These are phyloP conservation scores for Phytophthora syringae DNA, from an alignment of 352 stramenopile genomes.

Conservation along the genomic window DNA sequence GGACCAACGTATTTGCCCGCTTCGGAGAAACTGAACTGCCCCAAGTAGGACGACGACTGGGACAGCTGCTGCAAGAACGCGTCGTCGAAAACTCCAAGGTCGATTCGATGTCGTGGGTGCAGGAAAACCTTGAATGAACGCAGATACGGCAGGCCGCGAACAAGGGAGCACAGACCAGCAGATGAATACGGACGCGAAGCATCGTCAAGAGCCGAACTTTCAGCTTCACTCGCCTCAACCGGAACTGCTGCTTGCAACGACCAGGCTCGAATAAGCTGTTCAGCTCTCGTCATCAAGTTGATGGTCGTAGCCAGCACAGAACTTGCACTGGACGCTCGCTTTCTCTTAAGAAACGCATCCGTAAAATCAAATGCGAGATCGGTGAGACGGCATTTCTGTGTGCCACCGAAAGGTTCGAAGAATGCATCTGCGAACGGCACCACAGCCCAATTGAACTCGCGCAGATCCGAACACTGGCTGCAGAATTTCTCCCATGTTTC, in stretches of 20 bases:
- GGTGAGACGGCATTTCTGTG: conserved; percentile 47
- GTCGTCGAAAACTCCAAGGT: conserved; percentile 51
- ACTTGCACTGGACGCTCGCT: conserved; percentile 11
- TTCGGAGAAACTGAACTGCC: conserved; percentile 43
- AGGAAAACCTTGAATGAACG: conserved; percentile 44
- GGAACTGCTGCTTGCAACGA: conserved; percentile 15
- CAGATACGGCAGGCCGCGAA: conserved; percentile 43
- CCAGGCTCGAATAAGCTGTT: conserved; percentile 27
- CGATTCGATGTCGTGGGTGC: conserved; percentile 42
- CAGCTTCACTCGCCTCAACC: conserved; percentile 9
- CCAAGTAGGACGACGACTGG: conserved; percentile 34
- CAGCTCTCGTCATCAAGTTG: conserved; percentile 22
- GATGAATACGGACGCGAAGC: conserved; percentile 37
- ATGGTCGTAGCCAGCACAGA: conserved; percentile 9
- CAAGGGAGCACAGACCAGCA: conserved; percentile 38
- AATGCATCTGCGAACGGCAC: conserved; percentile 60
- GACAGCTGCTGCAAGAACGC: conserved; percentile 37
- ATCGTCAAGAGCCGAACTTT: conserved; percentile 22
- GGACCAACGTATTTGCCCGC: conserved; percentile 37
- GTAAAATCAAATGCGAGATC: conserved; percentile 50
- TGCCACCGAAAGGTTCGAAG: conserved; percentile 50
- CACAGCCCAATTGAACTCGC: conserved; percentile 67
- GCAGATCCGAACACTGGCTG: conserved; percentile 39
- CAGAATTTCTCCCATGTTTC: conserved; percentile 55
- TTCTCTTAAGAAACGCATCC: conserved; percentile 33